A percentile compares a stretch with the other conserved stretches of the same genome.
phyloP scores from a whole-genome alignment of 495 filamentous ascomycete genomes.

The Tetracladium setigerum region DNA sequence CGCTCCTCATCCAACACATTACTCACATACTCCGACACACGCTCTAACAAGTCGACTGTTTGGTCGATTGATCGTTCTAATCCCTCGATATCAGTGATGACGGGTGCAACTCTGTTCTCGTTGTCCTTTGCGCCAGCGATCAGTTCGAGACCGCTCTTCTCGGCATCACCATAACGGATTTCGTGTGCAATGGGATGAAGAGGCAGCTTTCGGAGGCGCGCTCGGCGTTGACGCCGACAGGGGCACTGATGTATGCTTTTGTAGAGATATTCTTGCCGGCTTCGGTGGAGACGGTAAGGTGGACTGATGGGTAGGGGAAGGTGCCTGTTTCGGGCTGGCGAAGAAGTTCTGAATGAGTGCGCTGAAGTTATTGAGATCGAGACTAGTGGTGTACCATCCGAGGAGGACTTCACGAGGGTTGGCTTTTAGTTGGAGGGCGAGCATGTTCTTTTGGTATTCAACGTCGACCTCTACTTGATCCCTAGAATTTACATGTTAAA shows the following conservation, averaged over 20 bases:
- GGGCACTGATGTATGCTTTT: conserved; percentile 85
- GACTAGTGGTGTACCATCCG: conserved; percentile 95
- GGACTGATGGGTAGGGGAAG: conserved; percentile 90
- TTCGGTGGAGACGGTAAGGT: conserved; percentile 87
- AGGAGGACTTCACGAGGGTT: conserved; percentile 90
- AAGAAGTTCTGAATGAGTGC: conserved; percentile 99
- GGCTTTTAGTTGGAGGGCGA: conserved; percentile 84
- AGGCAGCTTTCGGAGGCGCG: conserved; percentile 89
- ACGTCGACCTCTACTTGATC: conserved; percentile 99
- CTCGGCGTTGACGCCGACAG: conserved; percentile 91
- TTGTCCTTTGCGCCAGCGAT: conserved; percentile 73
- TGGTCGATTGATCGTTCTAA: conserved; percentile 78
- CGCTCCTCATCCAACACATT: conserved; percentile 61
- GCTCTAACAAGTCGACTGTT: conserved; percentile 78
- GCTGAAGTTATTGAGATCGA: conserved; percentile 93
- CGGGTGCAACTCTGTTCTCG: conserved; percentile 60
- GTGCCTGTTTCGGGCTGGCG: conserved; percentile 90
- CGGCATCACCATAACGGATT: conserved; percentile 81
- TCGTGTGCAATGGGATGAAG: conserved; percentile 93
- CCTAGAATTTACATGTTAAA: too few species aligned
- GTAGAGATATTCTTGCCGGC: conserved; percentile 78
- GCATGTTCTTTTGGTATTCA: conserved; percentile 99
- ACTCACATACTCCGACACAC: conserved; percentile 82
- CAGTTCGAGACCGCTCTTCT: conserved; percentile 84
- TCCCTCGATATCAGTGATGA: conserved; percentile 81